A percentile compares a stretch with the other conserved stretches of the same genome.
Conservation (phyloP, 2,329 filamentous ascomycete genomes). For the Alternaria ventricosa region DNA sequence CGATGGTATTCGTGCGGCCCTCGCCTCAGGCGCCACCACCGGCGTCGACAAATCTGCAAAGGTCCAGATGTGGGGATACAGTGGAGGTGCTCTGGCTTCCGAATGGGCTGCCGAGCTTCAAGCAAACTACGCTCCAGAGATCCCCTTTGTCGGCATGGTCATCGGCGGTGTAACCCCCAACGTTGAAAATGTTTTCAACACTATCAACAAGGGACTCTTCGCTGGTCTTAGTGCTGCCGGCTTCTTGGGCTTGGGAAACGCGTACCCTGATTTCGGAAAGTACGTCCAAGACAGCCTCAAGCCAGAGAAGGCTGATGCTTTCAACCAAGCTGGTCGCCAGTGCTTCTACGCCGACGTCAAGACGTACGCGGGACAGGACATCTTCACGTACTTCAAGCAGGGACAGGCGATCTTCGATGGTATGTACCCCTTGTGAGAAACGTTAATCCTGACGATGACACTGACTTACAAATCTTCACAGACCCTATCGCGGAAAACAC, state of each 20-base stretch:
- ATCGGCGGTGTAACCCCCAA: neutral
- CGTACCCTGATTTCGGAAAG: neutral
- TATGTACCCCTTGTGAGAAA: neutral
- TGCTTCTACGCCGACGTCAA: neutral
- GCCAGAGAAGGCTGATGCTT: neutral
- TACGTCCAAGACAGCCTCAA: neutral
- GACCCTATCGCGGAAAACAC: neutral
- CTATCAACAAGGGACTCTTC: neutral
- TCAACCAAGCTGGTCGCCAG: neutral
- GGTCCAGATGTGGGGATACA: neutral
- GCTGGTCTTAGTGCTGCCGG: neutral
- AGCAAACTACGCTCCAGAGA: neutral
- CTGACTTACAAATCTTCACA: neutral
- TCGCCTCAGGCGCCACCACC: neutral
- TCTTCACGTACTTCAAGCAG: neutral
- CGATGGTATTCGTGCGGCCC: neutral
- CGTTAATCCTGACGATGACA: neutral
- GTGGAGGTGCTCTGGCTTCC: neutral
- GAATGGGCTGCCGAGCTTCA: neutral
- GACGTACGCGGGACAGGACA: neutral
- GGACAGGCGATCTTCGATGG: neutral
- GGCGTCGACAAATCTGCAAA: neutral
- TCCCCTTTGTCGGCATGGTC: neutral
- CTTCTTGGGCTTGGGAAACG: neutral
- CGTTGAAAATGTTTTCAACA: neutral